Percentiles rank a stretch among this genome's conserved stretches.
phyloP scores from a whole-genome alignment of 129 eudicot species.

The Deinandra increscens region DNA sequence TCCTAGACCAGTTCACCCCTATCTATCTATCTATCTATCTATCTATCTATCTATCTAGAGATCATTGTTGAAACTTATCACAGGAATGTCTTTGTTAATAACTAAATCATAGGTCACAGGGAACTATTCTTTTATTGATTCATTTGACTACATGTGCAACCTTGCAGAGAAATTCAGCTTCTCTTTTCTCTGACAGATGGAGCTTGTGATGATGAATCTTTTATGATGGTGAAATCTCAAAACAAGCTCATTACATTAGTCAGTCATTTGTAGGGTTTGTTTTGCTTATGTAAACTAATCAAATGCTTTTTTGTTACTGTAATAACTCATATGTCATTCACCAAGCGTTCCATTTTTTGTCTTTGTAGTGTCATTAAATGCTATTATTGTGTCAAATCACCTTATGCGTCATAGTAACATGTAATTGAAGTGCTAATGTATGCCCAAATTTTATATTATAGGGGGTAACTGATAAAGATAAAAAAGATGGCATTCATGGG shows the following conservation, averaged over 20 bases:
- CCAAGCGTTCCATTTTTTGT: not conserved
- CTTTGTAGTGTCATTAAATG: conserved; percentile 6
- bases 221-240: no score
- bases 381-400: conserved; percentile 8
- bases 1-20: no score
- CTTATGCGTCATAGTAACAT: not conserved
- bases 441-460: conserved; percentile 12
- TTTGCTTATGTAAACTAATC: not conserved
- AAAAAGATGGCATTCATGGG: conserved; percentile 21
- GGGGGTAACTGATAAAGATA: conserved; percentile 25
- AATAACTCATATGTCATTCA: not conserved
- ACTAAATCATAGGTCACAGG: no score
- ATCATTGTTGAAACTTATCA: no score
- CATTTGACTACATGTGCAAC: no score
- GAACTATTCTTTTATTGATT: no score
- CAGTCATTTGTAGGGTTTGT: not conserved
- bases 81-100: no score
- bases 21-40: no score
- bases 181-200: no score
- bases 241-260: not conserved
- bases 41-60: no score
- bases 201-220: no score
- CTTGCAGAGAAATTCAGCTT: no score
- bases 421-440: not conserved
- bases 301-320: conserved; percentile 10